Evolutionary conservation across 78 protist genomes (phyloP).

Genomic region (Chrysochromulina tobinii): DNA sequence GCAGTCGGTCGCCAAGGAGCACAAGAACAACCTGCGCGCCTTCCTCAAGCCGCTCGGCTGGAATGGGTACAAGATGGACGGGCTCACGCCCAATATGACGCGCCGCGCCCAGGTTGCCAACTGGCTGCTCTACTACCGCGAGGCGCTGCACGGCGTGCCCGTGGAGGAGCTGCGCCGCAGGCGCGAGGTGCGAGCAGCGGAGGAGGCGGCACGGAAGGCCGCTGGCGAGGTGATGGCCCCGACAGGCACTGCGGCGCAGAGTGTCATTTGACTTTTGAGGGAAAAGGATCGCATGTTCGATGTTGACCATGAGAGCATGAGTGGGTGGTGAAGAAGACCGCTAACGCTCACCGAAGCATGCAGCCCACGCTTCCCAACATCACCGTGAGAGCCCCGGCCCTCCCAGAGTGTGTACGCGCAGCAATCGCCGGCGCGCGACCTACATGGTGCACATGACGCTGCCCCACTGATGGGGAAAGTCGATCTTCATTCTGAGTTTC

Average conservation of each 20-base stretch:
- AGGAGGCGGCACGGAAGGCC: background rate
- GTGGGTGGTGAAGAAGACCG: too few species aligned
- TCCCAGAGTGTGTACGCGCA: too few species aligned
- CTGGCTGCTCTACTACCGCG: conserved; percentile 18
- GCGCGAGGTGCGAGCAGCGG: background rate
- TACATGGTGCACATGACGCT: too few species aligned
- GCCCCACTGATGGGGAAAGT: too few species aligned
- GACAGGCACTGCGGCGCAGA: background rate
- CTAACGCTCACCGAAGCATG: too few species aligned
- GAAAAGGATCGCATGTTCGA: too few species aligned
- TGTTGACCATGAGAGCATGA: too few species aligned
- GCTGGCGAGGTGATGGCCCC: background rate
- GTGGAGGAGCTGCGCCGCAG: background rate
- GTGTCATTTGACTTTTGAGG: background rate
- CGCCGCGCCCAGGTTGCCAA: conserved; percentile 15
- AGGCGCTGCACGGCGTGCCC: background rate
- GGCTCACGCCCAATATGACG: conserved; percentile 20
- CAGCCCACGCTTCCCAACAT: too few species aligned
- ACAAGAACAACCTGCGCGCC: background rate
- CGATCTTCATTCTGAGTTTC: too few species aligned
- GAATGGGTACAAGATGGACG: background rate
- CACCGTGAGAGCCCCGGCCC: too few species aligned
- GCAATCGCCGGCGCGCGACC: too few species aligned
- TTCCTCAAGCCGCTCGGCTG: background rate
- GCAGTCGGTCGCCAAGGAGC: background rate